Base-by-base conservation (phyloP, 208 protist species). In the Naegleria fowleri region DNA sequence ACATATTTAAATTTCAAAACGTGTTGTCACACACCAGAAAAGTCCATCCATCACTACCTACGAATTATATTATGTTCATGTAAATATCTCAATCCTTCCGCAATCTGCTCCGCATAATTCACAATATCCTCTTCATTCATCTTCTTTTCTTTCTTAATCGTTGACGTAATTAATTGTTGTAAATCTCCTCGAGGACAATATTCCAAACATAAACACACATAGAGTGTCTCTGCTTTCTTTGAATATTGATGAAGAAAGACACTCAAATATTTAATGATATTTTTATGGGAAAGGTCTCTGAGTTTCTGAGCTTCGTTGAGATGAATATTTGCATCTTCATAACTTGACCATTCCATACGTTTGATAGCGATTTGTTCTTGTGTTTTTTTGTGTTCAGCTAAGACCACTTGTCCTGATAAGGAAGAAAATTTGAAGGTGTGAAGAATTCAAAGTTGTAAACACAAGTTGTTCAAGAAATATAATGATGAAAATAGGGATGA, bases 221-320 rank as follows among this genome's bases (percentile, higher is more conserved):
- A 67, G 5, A 41, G 5, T 39, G 41, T 89, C 15, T 89, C 48
- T n/a, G 86, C 15, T 75, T 91, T 91, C 90, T 48, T 67, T n/a
- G 48, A 22, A 67, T 89, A 89, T 67, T 67, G 9, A 89, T 89
- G 86, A 16, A 89, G 15, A 89, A 89, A 89, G n/a, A 67, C 86
- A 40, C 48, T 67, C n/a, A 55, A 55, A 67, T 89, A 89, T 40
- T 52, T 22, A 0, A 89, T 40, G 1, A 89, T 38, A 89, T 89
- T 89, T 55, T 38, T 52, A 41, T 89, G 48, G 67, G 15, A 9
- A 29, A 67, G 7, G 5, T 67, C 11, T 67, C 13, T 36, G 19
- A 89, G n/a, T 40, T 29, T 38, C 6, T 38, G 22, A 51, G 86
- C 86, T 67, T 89, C 86, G 59, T 75, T 75, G 15, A 89, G 29